Base-by-base conservation (phyloP, 2,329 filamentous ascomycete genomes). In the Pseudogymnoascus verrucosus region DNA sequence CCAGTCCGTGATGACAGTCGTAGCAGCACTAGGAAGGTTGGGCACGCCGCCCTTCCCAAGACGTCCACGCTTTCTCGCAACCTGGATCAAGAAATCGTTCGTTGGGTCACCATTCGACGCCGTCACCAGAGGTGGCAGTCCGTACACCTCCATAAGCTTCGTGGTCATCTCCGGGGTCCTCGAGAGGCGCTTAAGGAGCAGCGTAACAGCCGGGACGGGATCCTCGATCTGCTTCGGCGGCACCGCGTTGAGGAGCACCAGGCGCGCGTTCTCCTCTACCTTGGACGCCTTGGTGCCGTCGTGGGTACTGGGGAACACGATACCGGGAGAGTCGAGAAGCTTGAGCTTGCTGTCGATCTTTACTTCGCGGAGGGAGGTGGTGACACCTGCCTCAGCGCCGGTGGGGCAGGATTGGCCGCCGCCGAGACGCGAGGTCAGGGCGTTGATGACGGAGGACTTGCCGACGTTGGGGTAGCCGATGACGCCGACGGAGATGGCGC, bases 391-490 rank as follows among this genome's bases (percentile, higher is more conserved):
- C 78, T 96, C 93, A 31, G 93, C 92, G 65, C 93, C 93, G 1
- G 90, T 89, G 1, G 93, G 93, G 75, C 92, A 96, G 47, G 91
- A 89, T 39, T 84, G 84, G 68, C 82, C 80, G 64, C 86, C 83
- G 68, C 88, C 85, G 69, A 96, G 80, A 39, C 91, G 85, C 39
- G 89, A 87, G 19, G 91, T 89, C 63, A 97, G 86, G 14, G 92
- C 90, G 76, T 97, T 97, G 82, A 97, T 96, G 71, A 97, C 91
- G 61, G 92, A 96, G 28, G 91, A 96, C 80, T 97, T 97, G 74
- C 93, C 93, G 65, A 96, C 93, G 74, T 97, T 97, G 71, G 93
- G 93, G 76, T 96, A 97, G 28, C 93, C 93, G 70, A 97, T 96
- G 66, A 97, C 90, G 68, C 93, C 93, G 65, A 97, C 93, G 19